These are phyloP conservation scores for Zizania latifolia DNA, from an alignment of 176 grass and related monocot genomes.

Conservation along the genomic window DNA sequence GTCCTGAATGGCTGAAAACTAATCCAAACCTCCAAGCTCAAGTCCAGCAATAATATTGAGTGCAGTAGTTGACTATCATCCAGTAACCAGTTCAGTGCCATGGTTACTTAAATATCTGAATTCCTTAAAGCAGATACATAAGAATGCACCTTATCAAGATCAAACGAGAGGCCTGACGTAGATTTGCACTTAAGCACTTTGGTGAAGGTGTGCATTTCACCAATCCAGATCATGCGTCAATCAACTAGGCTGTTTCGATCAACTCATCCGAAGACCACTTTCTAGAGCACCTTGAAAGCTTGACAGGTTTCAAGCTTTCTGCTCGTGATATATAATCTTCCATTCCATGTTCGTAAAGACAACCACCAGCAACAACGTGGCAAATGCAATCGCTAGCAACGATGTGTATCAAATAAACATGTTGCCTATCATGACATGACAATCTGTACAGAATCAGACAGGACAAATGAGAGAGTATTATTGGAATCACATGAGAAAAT, in stretches of 20 bases:
- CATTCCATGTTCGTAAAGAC: background rate
- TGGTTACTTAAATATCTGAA: background rate
- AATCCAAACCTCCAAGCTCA: background rate
- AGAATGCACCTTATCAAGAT: background rate
- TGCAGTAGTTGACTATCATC: background rate
- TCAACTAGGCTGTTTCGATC: background rate
- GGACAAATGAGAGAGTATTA: background rate
- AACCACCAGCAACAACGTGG: no score
- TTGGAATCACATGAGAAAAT: background rate
- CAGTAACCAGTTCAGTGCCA: background rate
- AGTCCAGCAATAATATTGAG: background rate
- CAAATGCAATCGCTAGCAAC: no score
- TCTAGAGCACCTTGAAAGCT: background rate
- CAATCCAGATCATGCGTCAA: background rate
- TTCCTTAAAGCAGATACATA: background rate
- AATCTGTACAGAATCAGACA: background rate
- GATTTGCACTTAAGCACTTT: background rate
- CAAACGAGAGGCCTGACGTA: background rate
- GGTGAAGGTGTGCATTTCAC: background rate
- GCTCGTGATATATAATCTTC: background rate
- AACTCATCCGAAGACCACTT: background rate
- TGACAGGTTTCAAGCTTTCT: constrained; percentile 1
- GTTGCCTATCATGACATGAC: background rate
- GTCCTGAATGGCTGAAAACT: background rate
- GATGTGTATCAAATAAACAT: background rate